A percentile compares a stretch with the other conserved stretches of the same genome.
These are phyloP conservation scores for Saccharomyces hybrid DNA, from an alignment of 1,139 yeast species.

Conservation along the genomic window DNA sequence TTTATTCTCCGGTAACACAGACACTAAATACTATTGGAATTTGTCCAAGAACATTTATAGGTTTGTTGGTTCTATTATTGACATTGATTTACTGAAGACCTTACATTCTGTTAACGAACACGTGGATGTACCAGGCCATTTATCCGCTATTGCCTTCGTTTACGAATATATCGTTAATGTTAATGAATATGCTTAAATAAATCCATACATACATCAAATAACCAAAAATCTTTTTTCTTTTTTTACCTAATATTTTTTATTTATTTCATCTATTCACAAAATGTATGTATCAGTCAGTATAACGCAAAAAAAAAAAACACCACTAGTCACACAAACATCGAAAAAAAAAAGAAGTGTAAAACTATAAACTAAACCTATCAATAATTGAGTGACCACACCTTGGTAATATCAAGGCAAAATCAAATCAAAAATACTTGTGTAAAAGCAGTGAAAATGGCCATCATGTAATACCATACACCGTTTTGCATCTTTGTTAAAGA, in stretches of 20 bases:
- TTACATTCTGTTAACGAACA: constrained; percentile 60
- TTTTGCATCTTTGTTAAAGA: constrained; percentile 8
- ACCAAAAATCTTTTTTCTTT: background rate
- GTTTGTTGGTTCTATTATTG: constrained; percentile 24
- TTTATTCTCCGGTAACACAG: constrained; percentile 76
- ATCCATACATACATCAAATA: background rate
- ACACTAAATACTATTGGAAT: constrained; percentile 27
- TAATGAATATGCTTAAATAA: constrained; percentile 15
- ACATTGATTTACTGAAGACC: constrained; percentile 17
- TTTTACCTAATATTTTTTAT: background rate
- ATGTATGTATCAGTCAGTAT: background rate
- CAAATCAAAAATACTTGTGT: constrained; percentile 12
- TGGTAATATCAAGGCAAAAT: background rate
- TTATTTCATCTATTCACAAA: background rate
- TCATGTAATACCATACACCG: constrained; percentile 22
- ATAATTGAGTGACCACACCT: background rate
- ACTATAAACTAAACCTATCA: background rate
- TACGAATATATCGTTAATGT: constrained; percentile 44
- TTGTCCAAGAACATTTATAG: constrained; percentile 69
- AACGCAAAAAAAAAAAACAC: background rate
- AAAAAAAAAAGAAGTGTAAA: background rate
- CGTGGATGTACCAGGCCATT: constrained; percentile 44
- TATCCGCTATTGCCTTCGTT: constrained; percentile 52
- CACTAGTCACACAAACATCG: background rate
- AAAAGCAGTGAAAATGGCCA: constrained; percentile 16